These are phyloP conservation scores for Lasiosphaeriaceae sp. DNA, from an alignment of 495 filamentous ascomycete species.

Conservation along the genomic window DNA sequence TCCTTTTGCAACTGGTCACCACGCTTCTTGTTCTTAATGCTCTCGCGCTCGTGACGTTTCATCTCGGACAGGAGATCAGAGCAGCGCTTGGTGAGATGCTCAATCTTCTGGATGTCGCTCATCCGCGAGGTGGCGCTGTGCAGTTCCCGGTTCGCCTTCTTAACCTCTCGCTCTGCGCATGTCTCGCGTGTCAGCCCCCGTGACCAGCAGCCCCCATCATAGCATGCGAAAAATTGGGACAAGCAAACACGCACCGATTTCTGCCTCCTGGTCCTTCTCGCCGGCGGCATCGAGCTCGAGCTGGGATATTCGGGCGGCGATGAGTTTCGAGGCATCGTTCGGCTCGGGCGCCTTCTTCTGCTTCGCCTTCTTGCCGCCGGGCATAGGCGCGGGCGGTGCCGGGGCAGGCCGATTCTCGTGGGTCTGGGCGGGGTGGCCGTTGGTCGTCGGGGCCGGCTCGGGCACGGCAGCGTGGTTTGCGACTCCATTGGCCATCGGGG, in stretches of 20 bases:
- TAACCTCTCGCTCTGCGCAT: slow-evolving; percentile 61
- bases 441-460: slow-evolving; percentile 26
- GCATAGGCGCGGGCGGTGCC: slow-evolving; percentile 35
- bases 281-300: slow-evolving; percentile 87
- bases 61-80: slow-evolving; percentile 88
- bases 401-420: slow-evolving; percentile 41
- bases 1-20: slow-evolving; percentile 95
- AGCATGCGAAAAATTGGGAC: neutral
- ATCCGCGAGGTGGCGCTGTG: slow-evolving; percentile 76
- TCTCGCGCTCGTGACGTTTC: slow-evolving; percentile 90
- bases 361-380: slow-evolving; percentile 61
- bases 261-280: slow-evolving; percentile 91
- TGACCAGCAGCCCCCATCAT: neutral
- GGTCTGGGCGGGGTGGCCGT: slow-evolving; percentile 33
- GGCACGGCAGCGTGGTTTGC: slow-evolving; percentile 16
- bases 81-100: slow-evolving; percentile 84
- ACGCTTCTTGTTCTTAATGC: slow-evolving; percentile 91
- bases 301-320: slow-evolving; percentile 92
- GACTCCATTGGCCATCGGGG: slow-evolving; percentile 26
- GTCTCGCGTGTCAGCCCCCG: slow-evolving; percentile 15
- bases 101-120: slow-evolving; percentile 69
- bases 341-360: slow-evolving; percentile 68
- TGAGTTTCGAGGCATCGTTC: slow-evolving; percentile 80
- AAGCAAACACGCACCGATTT: slow-evolving; percentile 75
- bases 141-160: slow-evolving; percentile 88